A percentile compares a stretch with the other conserved stretches of the same genome.
Conservation (phyloP, 176 grass and related monocot species). For the Aechmea fasciata region DNA sequence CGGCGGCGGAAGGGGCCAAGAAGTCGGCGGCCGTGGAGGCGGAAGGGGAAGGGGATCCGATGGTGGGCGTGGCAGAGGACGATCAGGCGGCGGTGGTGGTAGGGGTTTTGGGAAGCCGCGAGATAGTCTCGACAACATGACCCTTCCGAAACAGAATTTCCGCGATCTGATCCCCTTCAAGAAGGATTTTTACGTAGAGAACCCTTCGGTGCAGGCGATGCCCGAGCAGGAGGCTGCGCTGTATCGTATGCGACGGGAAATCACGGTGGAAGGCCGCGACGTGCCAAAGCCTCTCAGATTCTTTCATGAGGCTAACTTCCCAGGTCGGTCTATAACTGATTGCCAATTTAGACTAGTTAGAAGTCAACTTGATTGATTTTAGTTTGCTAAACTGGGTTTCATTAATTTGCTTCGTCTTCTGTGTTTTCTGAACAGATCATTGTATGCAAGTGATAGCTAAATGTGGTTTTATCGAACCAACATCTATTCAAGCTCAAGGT, state of each 20-base stretch:
- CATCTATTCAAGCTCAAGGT: constrained; percentile 87
- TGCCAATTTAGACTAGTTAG: not conserved
- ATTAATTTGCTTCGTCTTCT: not conserved
- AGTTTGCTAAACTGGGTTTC: not conserved
- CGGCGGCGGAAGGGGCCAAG: not conserved
- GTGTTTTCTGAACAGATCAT: constrained; percentile 37
- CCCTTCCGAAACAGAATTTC: constrained; percentile 70
- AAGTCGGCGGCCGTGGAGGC: constrained; percentile 14
- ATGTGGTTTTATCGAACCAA: constrained; percentile 74
- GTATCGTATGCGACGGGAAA: constrained; percentile 56
- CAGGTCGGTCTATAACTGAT: constrained; percentile 28
- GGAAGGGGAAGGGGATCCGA: constrained; percentile 20
- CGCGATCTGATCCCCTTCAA: constrained; percentile 69
- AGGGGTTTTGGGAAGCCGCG: constrained; percentile 38
- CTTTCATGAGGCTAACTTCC: constrained; percentile 88
- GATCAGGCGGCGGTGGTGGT: constrained; percentile 28
- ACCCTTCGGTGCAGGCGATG: constrained; percentile 71
- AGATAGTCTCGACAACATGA: constrained; percentile 54
- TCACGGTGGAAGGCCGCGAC: constrained; percentile 63
- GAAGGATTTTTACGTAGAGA: constrained; percentile 92
- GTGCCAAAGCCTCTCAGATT: constrained; percentile 76
- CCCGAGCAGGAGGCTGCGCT: constrained; percentile 52
- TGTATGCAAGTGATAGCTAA: constrained; percentile 73
- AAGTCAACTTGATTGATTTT: not conserved
- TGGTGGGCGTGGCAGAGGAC: constrained; percentile 5